Base-by-base conservation (phyloP, 768 basidiomycete genomes). In the Russula abietina region DNA sequence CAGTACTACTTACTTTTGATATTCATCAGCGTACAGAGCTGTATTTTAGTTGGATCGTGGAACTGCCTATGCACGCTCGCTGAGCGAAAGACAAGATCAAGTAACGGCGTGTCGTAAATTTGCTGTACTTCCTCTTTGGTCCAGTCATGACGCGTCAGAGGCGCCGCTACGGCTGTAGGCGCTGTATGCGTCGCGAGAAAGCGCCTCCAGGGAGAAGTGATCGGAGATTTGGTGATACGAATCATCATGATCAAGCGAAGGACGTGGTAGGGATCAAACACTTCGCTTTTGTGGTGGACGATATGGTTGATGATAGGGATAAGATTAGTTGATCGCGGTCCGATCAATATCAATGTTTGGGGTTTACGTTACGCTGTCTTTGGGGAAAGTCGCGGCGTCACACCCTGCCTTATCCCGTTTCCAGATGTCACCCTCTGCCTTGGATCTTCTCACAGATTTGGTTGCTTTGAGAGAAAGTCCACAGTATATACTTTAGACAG, bases 1-100 rank as follows among this genome's bases (percentile, higher is more conserved):
- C 61, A 69, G 59, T 53, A 53, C 63, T n/a, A 80, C 88, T 68
- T 74, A 91, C 93, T 93, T 76, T 98, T 98, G 75, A 98, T 98
- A 73, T 98, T 98, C 89, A 98, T 93, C 33, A 98, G 81, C 4
- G 96, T 98, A 70, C 95, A 98, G 36, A 98, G 81, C 75, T 98
- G 96, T 33, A 98, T 85, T 79, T 97, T 93, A 69, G 75, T 81
- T 36, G 94, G 87, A 75, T 95, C 89, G 68, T 97, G 93, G 73
- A 89, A 79, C 70, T 87, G 81, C 67, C 95, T 80, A 74, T 98
- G 96, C 12, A 95, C 82, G 3, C 83, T 74, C 16, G 93, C 91
- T 39, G 96, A 88, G 55, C 85, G 83, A 74, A 89, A 98, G 64
- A 96, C 86, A 58, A 96, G 86, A 50, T 94, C 90, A 69, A 98